These are phyloP conservation scores for Flueggea neowawraea DNA, from an alignment of 441 rosid species.

Conservation along the genomic window DNA sequence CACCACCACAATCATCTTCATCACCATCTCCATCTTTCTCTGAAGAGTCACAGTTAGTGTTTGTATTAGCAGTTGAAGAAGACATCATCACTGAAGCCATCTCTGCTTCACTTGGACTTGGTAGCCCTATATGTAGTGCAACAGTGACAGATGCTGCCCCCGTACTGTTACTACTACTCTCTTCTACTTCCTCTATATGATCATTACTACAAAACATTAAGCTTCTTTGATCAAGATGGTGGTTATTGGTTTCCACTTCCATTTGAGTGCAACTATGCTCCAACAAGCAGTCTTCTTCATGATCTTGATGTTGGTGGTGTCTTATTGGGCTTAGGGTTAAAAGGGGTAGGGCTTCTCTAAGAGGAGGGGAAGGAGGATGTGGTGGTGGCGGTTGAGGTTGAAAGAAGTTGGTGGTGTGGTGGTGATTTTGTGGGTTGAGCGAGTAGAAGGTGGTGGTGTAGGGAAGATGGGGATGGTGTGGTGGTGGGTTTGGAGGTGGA, in stretches of 20 bases:
- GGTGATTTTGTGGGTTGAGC: conserved; percentile 9
- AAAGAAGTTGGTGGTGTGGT: conserved; percentile 4
- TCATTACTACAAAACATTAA: conserved; percentile 16
- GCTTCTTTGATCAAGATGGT: conserved; percentile 18
- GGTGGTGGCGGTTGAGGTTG: conserved; percentile 21
- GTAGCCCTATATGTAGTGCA: conserved; percentile 92
- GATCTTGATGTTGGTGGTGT: conserved; percentile 29
- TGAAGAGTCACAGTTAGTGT: conserved; percentile 23
- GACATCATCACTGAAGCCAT: conserved; percentile 44
- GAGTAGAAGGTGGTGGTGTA: conserved; percentile 25
- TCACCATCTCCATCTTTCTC: conserved; percentile 16
- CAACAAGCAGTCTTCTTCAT: conserved; percentile 17
- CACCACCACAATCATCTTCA: conserved; percentile 43
- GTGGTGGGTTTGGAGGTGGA: conserved; percentile 20
- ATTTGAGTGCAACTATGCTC: conserved; percentile 40
- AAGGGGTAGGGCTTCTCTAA: conserved; percentile 86
- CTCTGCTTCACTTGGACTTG: conserved; percentile 84
- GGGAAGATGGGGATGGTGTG: conserved; percentile 1
- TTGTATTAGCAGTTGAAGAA: conserved; percentile 26
- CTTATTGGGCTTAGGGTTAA: conserved; percentile 63
- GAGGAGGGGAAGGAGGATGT: conserved; percentile 83
- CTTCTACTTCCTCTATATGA: conserved; percentile 20
- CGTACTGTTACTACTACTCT: conserved; percentile 33
- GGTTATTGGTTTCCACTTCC: conserved; percentile 41
- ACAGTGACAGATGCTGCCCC: conserved; percentile 27